Base-by-base conservation (phyloP, 2,329 filamentous ascomycete species). In the Aspergillus brasiliensis region DNA sequence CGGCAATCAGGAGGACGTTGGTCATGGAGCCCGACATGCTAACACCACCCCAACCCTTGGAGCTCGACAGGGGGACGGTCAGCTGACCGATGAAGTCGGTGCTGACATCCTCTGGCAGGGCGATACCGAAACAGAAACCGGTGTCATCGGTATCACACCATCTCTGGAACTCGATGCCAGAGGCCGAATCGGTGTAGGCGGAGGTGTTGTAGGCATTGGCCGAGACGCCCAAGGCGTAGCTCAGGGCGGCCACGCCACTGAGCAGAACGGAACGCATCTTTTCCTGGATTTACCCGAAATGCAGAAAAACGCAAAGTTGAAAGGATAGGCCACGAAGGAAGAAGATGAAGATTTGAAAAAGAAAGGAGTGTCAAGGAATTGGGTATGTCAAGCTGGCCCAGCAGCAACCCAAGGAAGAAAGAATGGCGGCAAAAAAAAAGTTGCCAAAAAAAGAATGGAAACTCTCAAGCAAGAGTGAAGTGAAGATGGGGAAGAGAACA, bases 11-110 rank as follows among this genome's bases (percentile, higher is more conserved):
- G n/a, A 65, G 59, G 2, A 58, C 47, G 10, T 52, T 19, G 28
- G 60, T 64, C 63, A 65, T 65, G 13, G 55, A 57, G 5, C 57
- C 54, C 15, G 42, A 40, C 37, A 64, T 55, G 62, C 63, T 65
- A 21, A 65, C 63, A 61, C 63, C 63, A 51, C 63, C 62, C 63
- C 63, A 65, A 53, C 62, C 63, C 38, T 62, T 57, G 8, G 59
- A 60, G n/a, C 56, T 52, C 25, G 56, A 47, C 23, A 64, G 58
- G 4, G 63, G 62, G n/a, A 65, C 62, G 15, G 42, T 44, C 52
- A 65, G 13, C 51, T 64, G 63, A 54, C 63, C 63, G 37, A 65
- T 58, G 40, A 65, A 65, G 53, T 62, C 60, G 7, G 55, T 51
- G 8, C 44, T 47, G 25, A 61, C 60, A 8, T 58, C 52, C 53